These are phyloP conservation scores for Ophiostoma triangulosporum DNA, from an alignment of 2,329 filamentous ascomycete species.

Conservation along the genomic window DNA sequence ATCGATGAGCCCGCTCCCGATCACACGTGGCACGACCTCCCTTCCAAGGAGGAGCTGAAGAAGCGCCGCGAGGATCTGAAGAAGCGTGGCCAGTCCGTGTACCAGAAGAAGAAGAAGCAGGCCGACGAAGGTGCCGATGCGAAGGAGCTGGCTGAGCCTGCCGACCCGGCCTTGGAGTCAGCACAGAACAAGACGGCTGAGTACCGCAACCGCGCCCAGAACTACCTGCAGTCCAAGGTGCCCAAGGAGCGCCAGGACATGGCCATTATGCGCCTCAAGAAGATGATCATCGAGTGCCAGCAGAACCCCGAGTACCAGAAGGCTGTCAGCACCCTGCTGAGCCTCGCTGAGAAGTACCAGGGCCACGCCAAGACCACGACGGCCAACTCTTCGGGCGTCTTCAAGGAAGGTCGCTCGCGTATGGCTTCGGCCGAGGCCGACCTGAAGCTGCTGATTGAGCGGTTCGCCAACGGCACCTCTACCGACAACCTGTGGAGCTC, in stretches of 20 bases:
- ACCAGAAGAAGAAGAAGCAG: slow-evolving; percentile 31
- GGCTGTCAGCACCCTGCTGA: slow-evolving; percentile 78
- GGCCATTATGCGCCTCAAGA: slow-evolving; percentile 82
- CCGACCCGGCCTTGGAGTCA: slow-evolving; percentile 36
- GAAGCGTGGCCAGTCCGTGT: slow-evolving; percentile 17
- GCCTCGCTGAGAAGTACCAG: slow-evolving; percentile 73
- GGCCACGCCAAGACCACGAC: slow-evolving; percentile 56
- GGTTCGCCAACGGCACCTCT: slow-evolving; percentile 90
- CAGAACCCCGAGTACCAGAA: slow-evolving; percentile 86
- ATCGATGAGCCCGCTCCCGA: slow-evolving; percentile 78
- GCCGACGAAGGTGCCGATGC: slow-evolving; percentile 27
- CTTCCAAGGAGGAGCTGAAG: slow-evolving; percentile 57
- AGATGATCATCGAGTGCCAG: slow-evolving; percentile 95
- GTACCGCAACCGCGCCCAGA: slow-evolving; percentile 35
- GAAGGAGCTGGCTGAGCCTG: slow-evolving; percentile 41
- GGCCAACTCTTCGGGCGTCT: slow-evolving; percentile 49
- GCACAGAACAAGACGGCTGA: slow-evolving; percentile 27
- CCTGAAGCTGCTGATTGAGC: slow-evolving; percentile 77
- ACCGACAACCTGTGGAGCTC: slow-evolving; percentile 74
- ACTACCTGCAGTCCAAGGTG: slow-evolving; percentile 77
- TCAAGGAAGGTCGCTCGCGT: slow-evolving; percentile 58
- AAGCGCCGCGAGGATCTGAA: slow-evolving; percentile 47
- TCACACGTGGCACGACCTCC: slow-evolving; percentile 86
- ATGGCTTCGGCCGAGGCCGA: slow-evolving; percentile 64
- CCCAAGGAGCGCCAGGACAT: slow-evolving; percentile 88